Base-by-base conservation (phyloP, 2,329 filamentous ascomycete species). In the Colletotrichum zoysiae region DNA sequence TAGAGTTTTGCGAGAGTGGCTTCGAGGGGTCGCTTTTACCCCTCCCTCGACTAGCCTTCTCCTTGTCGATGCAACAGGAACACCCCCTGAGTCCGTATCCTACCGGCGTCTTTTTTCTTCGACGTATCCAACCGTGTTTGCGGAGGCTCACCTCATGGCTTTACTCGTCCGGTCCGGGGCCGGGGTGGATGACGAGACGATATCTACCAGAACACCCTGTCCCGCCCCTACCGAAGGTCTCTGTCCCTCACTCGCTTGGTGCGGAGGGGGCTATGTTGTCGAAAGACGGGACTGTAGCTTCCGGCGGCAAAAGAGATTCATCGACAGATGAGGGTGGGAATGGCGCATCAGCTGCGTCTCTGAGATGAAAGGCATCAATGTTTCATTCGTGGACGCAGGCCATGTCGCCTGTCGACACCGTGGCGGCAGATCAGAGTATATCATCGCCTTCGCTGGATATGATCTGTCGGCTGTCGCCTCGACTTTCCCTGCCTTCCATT, bases 251-350 rank as follows among this genome's bases (percentile, higher is more conserved):
- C 11, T 56, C 53, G 33, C 18, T 56, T 38, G 30, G 23, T 40
- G 23, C 20, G 20, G 30, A 14, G 11, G 9, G 20, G 51, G 18
- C 11, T 38, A 14, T 23, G 33, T 5, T 38, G 53, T 23, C 1
- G 53, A 23, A 38, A 38, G 35, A 57, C 53, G 60, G 50, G 59
- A 46, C 53, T 40, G 46, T 20, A 57, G 20, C 33, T 71, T 30
- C 71, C 71, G 71, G 71, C 64, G 57, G 56, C 69, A 74, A 55
- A 48, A 60, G 51, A 33, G 68, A 70, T 72, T 73, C 63, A 72
- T 73, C 71, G 71, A 63, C 68, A 20, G 38, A 53, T 40, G 44
- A 30, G 26, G 42, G 11, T 30, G 30, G 14, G 50, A 40, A 40
- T 48, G 44, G 44, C 53, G 44, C 44, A n/a, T 7, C 26, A 30